phyloP scores from a whole-genome alignment of 257 asterid genomes.

The Dorcoceras hygrometricum region DNA sequence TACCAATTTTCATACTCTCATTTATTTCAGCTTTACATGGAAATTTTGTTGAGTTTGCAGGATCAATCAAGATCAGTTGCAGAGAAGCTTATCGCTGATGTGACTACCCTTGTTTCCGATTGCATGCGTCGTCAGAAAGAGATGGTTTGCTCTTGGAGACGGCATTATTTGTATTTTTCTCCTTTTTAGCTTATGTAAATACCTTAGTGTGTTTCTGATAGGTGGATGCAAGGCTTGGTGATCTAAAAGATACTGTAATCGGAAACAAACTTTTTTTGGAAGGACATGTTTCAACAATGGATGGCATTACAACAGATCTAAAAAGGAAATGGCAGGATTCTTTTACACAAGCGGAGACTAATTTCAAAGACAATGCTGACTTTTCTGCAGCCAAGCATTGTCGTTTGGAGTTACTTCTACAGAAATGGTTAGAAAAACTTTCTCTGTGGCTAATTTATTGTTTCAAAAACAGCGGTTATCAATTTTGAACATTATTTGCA shows the following conservation, averaged over 20 bases:
- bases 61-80: constrained; percentile 64
- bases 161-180: constrained; percentile 9
- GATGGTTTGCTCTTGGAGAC: constrained; percentile 23
- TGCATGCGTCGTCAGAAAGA: constrained; percentile 72
- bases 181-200: constrained; percentile 15
- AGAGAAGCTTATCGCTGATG: constrained; percentile 73
- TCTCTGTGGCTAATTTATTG: background rate
- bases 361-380: constrained; percentile 59
- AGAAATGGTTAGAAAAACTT: constrained; percentile 48
- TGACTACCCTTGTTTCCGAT: constrained; percentile 63
- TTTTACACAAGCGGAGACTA: constrained; percentile 47
- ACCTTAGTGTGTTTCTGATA: constrained; percentile 16
- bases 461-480: background rate
- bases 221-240: constrained; percentile 68
- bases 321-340: constrained; percentile 90
- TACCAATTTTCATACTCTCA: background rate
- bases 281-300: constrained; percentile 61
- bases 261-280: constrained; percentile 56
- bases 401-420: constrained; percentile 68
- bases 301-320: constrained; percentile 64
- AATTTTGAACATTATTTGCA: constrained; percentile 3
- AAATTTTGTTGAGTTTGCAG: constrained; percentile 35
- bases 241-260: constrained; percentile 48
- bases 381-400: constrained; percentile 84
- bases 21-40: constrained; percentile 19